Evolutionary conservation across 331 rosid genomes (phyloP), one percentile per base, ranked within the genome.

Genomic region (Rosa hybrid): DNA sequence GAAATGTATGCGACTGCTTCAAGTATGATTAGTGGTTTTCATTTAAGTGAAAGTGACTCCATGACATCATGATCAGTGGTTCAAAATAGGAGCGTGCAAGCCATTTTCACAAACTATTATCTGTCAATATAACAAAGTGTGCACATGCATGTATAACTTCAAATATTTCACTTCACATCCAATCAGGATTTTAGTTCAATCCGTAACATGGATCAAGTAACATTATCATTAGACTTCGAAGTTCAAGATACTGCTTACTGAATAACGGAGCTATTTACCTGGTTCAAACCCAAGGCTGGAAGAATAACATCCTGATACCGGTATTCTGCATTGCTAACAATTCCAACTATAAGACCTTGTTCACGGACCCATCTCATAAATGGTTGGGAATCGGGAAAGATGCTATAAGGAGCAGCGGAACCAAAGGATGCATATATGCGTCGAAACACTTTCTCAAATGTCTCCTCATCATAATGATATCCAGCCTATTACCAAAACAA

Each of bases 381-480:
- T 79, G 96, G 98, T 82, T 90, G 90, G 84, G 99, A 89, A 79
- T 95, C 97, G 1, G 93, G 87, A 83, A 93, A 95, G 76, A 90
- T 79, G 45, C 74, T 77, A 82, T 91, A 95, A 42, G 99, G 98
- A 18, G 98, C 98, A 78, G 98, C 86, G 21, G 99, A 95, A 80
- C 98, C 97, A 81, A 93, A 93, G 12, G 99, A 87, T 42, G 97
- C 77, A 83, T 91, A 93, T 79, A 95, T 95, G 81, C 96, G 97
- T 64, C 86, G 85, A 83, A 95, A 95, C 81, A 95, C 91, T 80
- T 95, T 95, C 85, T 93, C 99, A 88, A 95, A 91, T 41, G 96
- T 95, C 91, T 95, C 99, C 86, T 95, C 98, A 16, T 95, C 96
- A 20, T 91, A 93, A 4, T 89, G 94, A 85, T 93, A 95, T 81